These are phyloP conservation scores for Diaporthe citriasiana DNA, from an alignment of 2,329 filamentous ascomycete species.

Conservation along the genomic window DNA sequence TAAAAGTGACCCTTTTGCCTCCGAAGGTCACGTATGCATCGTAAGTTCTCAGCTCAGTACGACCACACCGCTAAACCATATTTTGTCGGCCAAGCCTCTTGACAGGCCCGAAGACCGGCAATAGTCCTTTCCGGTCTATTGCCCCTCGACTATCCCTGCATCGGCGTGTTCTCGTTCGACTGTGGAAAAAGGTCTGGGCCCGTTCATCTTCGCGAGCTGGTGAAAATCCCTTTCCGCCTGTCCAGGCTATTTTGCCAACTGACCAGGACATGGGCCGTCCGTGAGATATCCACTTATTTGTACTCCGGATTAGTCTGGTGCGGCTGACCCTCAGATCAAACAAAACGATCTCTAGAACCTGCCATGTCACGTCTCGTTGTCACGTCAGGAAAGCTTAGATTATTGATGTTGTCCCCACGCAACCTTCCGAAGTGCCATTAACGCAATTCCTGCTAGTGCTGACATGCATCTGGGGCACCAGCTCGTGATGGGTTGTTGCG, in stretches of 20 bases:
- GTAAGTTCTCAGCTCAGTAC: background rate
- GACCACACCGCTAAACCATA: background rate
- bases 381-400: background rate
- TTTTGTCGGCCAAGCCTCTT: background rate
- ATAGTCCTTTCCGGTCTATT: background rate
- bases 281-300: background rate
- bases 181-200: background rate
- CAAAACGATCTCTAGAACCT: background rate
- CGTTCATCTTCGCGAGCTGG: background rate
- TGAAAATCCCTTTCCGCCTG: background rate
- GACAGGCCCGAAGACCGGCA: background rate
- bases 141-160: background rate
- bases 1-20: background rate
- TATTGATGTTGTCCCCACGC: background rate
- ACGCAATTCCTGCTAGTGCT: constrained; percentile 14
- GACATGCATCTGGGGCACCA: background rate
- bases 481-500: background rate
- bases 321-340: background rate
- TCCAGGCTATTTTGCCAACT: background rate
- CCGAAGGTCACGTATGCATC: background rate
- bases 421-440: background rate
- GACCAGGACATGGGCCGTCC: background rate
- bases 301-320: background rate
- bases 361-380: background rate
- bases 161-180: too few relatives aligned